Conservation (phyloP, 441 rosid species). For the California macrophylla region DNA sequence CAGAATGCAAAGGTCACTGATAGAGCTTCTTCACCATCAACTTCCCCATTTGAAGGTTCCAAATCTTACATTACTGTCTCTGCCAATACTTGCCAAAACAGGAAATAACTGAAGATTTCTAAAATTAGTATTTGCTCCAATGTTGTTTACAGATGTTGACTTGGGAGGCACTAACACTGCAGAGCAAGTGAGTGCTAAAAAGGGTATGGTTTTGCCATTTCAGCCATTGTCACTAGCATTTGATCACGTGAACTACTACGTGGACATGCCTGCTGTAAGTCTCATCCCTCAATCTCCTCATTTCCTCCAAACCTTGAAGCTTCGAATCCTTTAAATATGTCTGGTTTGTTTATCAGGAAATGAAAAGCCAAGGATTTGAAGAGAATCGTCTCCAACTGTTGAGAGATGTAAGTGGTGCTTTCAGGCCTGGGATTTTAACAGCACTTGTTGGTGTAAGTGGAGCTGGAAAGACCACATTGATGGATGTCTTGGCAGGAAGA, state of each 20-base stretch:
- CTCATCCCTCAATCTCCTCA: neutral
- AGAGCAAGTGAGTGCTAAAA: conserved; percentile 25
- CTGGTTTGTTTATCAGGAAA: conserved; percentile 39
- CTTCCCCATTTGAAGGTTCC: conserved; percentile 28
- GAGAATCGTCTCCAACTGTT: conserved; percentile 53
- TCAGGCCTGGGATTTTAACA: conserved; percentile 61
- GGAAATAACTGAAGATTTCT: neutral
- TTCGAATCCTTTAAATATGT: neutral
- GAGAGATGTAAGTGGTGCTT: conserved; percentile 53
- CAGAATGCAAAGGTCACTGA: conserved; percentile 16
- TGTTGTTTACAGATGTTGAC: conserved; percentile 29
- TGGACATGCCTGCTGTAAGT: conserved; percentile 85
- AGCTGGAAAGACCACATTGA: conserved; percentile 74
- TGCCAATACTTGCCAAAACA: neutral
- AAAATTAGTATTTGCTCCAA: neutral
- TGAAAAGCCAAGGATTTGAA: conserved; percentile 52
- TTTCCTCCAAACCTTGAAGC: too few species aligned
- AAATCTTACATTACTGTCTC: neutral
- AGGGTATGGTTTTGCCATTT: conserved; percentile 83
- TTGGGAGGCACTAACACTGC: conserved; percentile 28
- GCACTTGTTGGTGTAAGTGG: conserved; percentile 75
- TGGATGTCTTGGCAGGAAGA: conserved; percentile 80
- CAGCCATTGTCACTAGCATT: conserved; percentile 74
- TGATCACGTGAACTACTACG: conserved; percentile 65
- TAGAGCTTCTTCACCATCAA: conserved; percentile 17